Evolutionary conservation across 768 basidiomycete genomes (phyloP), one percentile per base, ranked within the genome.

Genomic region (Pleurotus eryngii): DNA sequence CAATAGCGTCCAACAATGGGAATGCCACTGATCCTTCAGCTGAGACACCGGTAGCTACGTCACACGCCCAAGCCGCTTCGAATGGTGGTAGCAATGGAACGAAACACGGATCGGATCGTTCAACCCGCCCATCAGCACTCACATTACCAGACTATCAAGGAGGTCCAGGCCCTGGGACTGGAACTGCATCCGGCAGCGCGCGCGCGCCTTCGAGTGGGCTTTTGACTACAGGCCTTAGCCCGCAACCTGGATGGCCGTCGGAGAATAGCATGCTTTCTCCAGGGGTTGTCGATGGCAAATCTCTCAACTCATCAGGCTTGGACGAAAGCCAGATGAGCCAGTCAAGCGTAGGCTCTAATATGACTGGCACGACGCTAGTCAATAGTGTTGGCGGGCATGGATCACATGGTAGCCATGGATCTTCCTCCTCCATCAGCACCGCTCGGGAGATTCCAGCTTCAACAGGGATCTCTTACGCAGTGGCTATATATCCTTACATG

Each of bases 401-500:
- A 46, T 27, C 43, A 7, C 24, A 45, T 18, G 59, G 47, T 22
- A 30, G 24, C 18, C 40, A 46, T 17, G 49, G 20, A 35, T 48
- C 20, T 37, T 22, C 49, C 24, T 15, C 37, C 18, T 15, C 47
- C 12, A 30, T 43, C 51, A 65, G 60, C 55, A 65, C 53, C 40
- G 59, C 68, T n/a, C 63, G 77, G 56, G 81, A 82, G 51, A 76
- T 78, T 26, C 76, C 78, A 49, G 72, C 70, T 14, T 56, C 73
- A n/a, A 72, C 70, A 50, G 86, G 84, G 12, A 80, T 95, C 17
- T 95, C 94, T 9, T 99, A 97, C 66, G 95, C 96, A 2, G 92
- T 99, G 35, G 94, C 95, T 27, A 98, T 98, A 63, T 98, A 99
- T 67, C 97, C 97, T 46, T 98, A 99, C 70, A 90, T 95, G 84